A percentile compares a stretch with the other conserved stretches of the same genome.
phyloP scores from a whole-genome alignment of 441 rosid species.

The Hura crepitans region DNA sequence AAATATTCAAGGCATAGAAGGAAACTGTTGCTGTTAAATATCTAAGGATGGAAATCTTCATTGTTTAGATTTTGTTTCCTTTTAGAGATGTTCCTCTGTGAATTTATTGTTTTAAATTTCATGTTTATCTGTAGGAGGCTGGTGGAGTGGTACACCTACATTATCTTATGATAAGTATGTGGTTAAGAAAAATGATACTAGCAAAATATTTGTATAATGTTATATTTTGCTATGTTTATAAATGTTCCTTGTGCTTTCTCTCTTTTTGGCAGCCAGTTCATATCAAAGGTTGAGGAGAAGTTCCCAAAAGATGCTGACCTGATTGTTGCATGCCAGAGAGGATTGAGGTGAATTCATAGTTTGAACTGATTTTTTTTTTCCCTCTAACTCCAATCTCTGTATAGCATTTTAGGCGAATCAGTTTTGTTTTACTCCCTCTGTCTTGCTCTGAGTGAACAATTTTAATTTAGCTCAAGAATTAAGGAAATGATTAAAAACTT shows the following conservation, averaged over 20 bases:
- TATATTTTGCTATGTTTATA: conserved; percentile 7
- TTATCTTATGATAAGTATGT: conserved; percentile 64
- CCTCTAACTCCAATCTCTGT: not conserved
- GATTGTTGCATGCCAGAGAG: conserved; percentile 91
- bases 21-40: not conserved
- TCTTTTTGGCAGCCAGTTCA: conserved; percentile 51
- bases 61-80: not conserved
- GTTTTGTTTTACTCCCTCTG: not conserved
- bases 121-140: conserved; percentile 60
- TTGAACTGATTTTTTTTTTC: not conserved
- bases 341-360: conserved; percentile 58
- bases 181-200: too few relatives aligned
- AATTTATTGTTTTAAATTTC: conserved; percentile 17
- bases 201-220: conserved; percentile 8
- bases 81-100: not conserved
- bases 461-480: too few relatives aligned
- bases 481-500: too few relatives aligned
- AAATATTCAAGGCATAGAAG: not conserved
- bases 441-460: too few relatives aligned
- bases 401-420: not conserved
- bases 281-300: conserved; percentile 64
- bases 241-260: conserved; percentile 19
- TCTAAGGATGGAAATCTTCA: not conserved
- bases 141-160: conserved; percentile 93
- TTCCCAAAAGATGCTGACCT: conserved; percentile 75